These are phyloP conservation scores for Aureobasidium vineae DNA, from an alignment of 2,329 filamentous ascomycete species.

Conservation along the genomic window DNA sequence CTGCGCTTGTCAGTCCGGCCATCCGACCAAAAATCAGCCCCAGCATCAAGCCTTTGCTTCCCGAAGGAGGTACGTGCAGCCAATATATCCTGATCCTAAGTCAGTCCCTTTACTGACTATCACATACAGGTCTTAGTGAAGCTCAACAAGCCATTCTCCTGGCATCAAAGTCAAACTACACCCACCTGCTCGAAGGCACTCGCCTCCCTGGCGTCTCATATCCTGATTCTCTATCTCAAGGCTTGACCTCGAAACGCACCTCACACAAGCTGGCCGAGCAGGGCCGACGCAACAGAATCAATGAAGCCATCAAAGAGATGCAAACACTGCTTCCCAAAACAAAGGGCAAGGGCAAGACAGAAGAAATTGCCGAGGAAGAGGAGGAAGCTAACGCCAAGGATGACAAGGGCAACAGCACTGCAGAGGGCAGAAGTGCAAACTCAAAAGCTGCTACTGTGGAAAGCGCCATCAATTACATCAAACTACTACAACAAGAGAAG, in stretches of 20 bases:
- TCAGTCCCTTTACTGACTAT: not conserved
- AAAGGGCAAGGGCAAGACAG: conserved; percentile 43
- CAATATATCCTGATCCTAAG: not conserved
- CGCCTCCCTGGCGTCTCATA: conserved; percentile 79
- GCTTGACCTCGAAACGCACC: conserved; percentile 91
- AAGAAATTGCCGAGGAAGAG: conserved; percentile 45
- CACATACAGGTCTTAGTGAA: conserved; percentile 42
- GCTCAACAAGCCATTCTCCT: conserved; percentile 70
- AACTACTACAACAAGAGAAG: conserved; percentile 65
- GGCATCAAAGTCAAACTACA: conserved; percentile 95
- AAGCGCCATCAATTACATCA: conserved; percentile 93
- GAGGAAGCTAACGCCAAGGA: conserved; percentile 38
- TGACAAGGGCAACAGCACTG: conserved; percentile 37
- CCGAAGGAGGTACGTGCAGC: conserved; percentile 58
- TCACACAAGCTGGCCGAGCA: conserved; percentile 98
- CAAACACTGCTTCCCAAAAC: conserved; percentile 71
- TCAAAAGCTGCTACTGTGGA: conserved; percentile 99
- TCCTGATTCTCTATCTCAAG: conserved; percentile 85
- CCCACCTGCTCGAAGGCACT: conserved; percentile 93
- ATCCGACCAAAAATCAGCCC: conserved; percentile 87
- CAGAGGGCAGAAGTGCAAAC: conserved; percentile 56
- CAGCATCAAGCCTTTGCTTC: conserved; percentile 86
- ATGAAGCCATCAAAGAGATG: conserved; percentile 88
- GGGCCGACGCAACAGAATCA: conserved; percentile 91
- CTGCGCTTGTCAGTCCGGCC: conserved; percentile 79